Evolutionary conservation across 495 filamentous ascomycete genomes (phyloP), one percentile per base, ranked within the genome.

Genomic region (Poronia punctata): DNA sequence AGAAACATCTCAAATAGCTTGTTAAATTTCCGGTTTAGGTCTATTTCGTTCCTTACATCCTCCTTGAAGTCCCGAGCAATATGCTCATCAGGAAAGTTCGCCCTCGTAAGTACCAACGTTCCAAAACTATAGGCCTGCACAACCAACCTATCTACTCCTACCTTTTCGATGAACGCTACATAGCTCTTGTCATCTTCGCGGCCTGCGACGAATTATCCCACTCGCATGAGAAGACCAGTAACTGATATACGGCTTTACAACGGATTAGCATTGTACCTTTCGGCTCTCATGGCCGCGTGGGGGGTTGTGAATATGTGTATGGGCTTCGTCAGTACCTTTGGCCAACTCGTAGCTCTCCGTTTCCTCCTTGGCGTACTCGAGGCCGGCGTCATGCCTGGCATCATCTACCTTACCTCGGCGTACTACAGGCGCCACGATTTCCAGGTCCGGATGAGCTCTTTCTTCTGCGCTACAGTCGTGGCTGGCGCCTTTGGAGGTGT

Each of bases 361-460:
- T 67, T 78, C 25, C 51, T 84, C 3, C 55, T 84, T 16, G 79
- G 80, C 9, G 30, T 72, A 0, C 74, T 80, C 41, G 80, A 84
- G 48, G 65, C 75, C 32, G 74, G 77, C 1, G 63, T 82, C 20
- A 54, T 76, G 26, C 77, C 76, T 6, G 77, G 71, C 55, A 60
- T 67, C 15, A 57, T 64, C 15, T 80, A 78, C 46, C 46, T 78
- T 25, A 73, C 77, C 15, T 70, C 70, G 7, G 75, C 75, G 68
- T 84, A 76, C 42, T 85, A 84, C 52, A 71, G 67, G 16, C 70
- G 78, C 18, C 65, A 74, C 41, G 78, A 86, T 49, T 61, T 78
- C 28, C 77, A 76, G 53, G 64, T 71, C 54, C 66, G 80, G 36
- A 59, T 78, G 37, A 75, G 68, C 35, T 48, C 78, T 4, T 79